Base-by-base conservation (phyloP, 179 eudicot genomes). In the Corrigiola litoralis region DNA sequence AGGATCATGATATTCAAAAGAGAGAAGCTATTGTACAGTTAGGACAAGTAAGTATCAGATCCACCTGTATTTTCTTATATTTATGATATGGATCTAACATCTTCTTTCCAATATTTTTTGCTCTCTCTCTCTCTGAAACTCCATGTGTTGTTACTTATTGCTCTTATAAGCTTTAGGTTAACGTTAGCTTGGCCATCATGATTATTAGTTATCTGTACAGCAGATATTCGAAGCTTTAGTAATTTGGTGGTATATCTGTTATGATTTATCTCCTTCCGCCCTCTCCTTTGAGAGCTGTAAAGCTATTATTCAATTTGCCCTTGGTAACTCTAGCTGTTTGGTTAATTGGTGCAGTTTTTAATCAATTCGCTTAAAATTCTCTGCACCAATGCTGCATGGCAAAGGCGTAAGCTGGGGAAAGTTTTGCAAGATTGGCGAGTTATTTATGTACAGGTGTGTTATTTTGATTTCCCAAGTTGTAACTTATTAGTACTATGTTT, bases 401-500 rank as follows among this genome's bases (percentile, higher is more conserved):
- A 94, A 81, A 84, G 99, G 79, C 99, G 99, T 61, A 90, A 94
- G 81, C 99, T 94, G 67, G 99, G 99, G 58, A 94, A 91, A 75
- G 74, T 87, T 68, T 86, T 94, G 70, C 97, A 94, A 72, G 99
- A 94, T 69, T 94, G 99, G 99, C 86, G 94, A 56, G 82, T 90
- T 65, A 83, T 86, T 40, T 79, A 81, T 63, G 80, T 90, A 31
- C 97, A 94, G 99, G 99, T 87, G 23, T 55, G 72, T 62, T 65
- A 63, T 61, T 25, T 37, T 40, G 17, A 38, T 69, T 18, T 23
- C n/a, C n/a, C n/a, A n/a, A n/a, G n/a, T n/a, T n/a, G n/a, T n/a
- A n/a, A n/a, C n/a, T n/a, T n/a, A n/a, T n/a, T n/a, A n/a, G n/a
- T n/a, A n/a, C n/a, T n/a, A n/a, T n/a, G n/a, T n/a, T n/a, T n/a